Evolutionary conservation across 1,139 yeast species (phyloP).

Genomic region (Yamadazyma taylorii): DNA sequence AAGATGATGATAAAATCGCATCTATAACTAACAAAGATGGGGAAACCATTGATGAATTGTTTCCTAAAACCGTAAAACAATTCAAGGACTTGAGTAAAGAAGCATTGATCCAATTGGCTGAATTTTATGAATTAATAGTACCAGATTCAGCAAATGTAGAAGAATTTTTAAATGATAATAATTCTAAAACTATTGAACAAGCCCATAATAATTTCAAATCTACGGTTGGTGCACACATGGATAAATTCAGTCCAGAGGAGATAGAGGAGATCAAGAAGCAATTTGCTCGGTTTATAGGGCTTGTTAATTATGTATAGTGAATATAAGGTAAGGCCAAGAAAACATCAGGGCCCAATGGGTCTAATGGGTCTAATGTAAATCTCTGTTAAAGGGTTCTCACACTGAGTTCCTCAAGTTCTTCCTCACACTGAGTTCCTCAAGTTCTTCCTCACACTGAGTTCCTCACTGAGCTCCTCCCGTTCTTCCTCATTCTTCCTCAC

Average conservation of each 20-base stretch:
- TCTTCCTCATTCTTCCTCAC: too few species aligned
- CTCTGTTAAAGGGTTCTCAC: too few species aligned
- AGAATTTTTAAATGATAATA: slow-evolving; percentile 46
- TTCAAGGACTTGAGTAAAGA: slow-evolving; percentile 48
- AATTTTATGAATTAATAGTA: slow-evolving; percentile 69
- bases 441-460: too few species aligned
- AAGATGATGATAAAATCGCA: slow-evolving; percentile 18
- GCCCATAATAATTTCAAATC: slow-evolving; percentile 31
- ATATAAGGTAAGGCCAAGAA: too few species aligned
- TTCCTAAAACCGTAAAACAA: slow-evolving; percentile 61
- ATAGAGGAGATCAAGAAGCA: slow-evolving; percentile 57
- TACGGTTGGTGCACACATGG: slow-evolving; percentile 42
- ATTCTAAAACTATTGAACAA: slow-evolving; percentile 28
- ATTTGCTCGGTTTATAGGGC: slow-evolving; percentile 68
- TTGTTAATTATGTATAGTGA: slow-evolving; percentile 19
- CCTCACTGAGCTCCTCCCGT: too few species aligned
- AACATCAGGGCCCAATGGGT: too few species aligned
- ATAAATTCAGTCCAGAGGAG: slow-evolving; percentile 27
- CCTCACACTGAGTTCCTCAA: too few species aligned
- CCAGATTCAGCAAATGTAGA: slow-evolving; percentile 49
- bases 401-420: too few species aligned
- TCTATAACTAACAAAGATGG: slow-evolving; percentile 68
- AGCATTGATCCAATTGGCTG: slow-evolving; percentile 53
- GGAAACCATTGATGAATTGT: slow-evolving; percentile 54
- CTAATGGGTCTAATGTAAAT: too few species aligned